Base-by-base conservation (phyloP, 2,329 filamentous ascomycete species). In the Alternaria atra region DNA sequence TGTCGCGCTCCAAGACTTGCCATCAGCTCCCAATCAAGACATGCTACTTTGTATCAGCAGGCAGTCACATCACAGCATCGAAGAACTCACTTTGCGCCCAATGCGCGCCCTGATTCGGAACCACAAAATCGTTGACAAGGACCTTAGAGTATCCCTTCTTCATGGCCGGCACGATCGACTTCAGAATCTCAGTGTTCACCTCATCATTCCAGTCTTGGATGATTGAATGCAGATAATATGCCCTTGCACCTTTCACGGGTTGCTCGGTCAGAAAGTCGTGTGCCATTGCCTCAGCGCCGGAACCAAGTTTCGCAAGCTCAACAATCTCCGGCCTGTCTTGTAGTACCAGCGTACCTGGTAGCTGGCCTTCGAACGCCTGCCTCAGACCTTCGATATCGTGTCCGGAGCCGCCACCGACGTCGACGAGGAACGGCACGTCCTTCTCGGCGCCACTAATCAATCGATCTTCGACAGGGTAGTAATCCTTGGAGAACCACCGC, bases 211-310 rank as follows among this genome's bases (percentile, higher is more conserved):
- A 76, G 52, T 76, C 73, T 13, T 76, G 73, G 23, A 76, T 67
- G 43, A 76, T 74, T 10, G 65, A 70, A 48, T 73, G 69, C 0
- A 76, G 56, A 48, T 65, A 74, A 40, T 76, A 76, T 4, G 69
- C 68, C 12, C 72, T 65, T 2, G 71, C 71, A 20, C 63, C 78
- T 69, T 79, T 76, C 0, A 80, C 63, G 71, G 71, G 69, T 46
- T 74, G 70, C 35, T 70, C 62, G 3, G 65, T 70, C 44, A 73
- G 29, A 46, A 73, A 81, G 52, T 82, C 77, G 37, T 81, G 77
- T 1, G 66, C 52, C 70, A 77, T 76, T 2, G 25, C 54, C 44
- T 77, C 70, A 6, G 77, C 68, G 0, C 68, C 55, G 8, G 65
- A 51, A 17, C 78, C 48, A 0, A 68, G 34, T 6, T 65, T 53